Conservation (phyloP, 306 rosid genomes). For the Sphenostylis stenocarpa region DNA sequence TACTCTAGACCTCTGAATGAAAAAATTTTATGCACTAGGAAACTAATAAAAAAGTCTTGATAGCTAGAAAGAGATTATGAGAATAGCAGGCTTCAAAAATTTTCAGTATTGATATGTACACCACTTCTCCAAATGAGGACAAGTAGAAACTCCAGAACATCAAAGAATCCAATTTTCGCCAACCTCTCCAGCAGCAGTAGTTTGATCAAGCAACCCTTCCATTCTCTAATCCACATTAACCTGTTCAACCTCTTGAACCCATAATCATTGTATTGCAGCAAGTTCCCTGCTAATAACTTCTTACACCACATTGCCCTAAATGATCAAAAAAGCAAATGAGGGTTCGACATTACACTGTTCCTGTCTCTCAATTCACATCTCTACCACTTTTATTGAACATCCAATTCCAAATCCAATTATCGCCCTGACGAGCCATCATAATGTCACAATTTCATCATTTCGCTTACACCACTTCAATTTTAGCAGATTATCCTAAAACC, state of each 20-base stretch:
- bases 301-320: constrained; percentile 21
- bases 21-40: background rate
- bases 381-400: constrained; percentile 15
- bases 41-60: constrained; percentile 18
- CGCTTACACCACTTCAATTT: background rate
- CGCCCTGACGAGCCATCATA: background rate
- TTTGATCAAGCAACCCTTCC: constrained; percentile 12
- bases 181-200: constrained; percentile 17
- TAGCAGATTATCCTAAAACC: background rate
- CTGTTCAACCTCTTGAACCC: constrained; percentile 13
- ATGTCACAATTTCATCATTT: constrained; percentile 16
- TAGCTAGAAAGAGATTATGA: constrained; percentile 9
- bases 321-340: constrained; percentile 2
- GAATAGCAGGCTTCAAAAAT: constrained; percentile 20
- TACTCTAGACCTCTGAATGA: background rate
- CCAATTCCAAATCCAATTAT: background rate
- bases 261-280: constrained; percentile 16
- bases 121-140: constrained; percentile 4
- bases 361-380: background rate
- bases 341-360: background rate
- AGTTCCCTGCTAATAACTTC: constrained; percentile 1
- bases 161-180: constrained; percentile 24
- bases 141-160: constrained; percentile 18
- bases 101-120: background rate
- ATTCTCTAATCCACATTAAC: constrained; percentile 17